Evolutionary conservation across 2,329 filamentous ascomycete genomes (phyloP), one percentile per base, ranked within the genome.

Genomic region (Botryotinia narcissicola): DNA sequence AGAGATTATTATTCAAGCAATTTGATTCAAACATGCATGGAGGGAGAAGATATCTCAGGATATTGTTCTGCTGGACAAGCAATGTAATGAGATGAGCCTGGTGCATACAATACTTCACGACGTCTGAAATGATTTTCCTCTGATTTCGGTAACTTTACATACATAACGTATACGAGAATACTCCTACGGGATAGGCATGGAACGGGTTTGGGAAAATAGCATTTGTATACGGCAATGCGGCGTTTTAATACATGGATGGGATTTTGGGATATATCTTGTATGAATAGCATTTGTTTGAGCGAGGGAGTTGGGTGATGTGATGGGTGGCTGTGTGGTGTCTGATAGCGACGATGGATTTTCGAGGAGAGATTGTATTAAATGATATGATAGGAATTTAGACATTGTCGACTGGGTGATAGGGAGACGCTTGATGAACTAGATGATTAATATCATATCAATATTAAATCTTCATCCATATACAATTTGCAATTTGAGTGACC

Each of bases 161-260:
- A 46, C 20, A 22, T 35, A 35, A 66, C 42, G 20, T 35, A 66
- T 14, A 46, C n/a, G 42, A 64, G 29, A 46, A 64, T 66, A n/a
- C 20, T 37, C 32, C 22, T 66, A 64, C 18, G 1, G n/a, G 63
- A 25, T 18, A 8, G 29, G 29, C 29, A 16, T 37, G 32, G 44
- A 1, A n/a, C 29, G 40, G 61, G n/a, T 32, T 22, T 22, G 63
- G 20, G 46, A 37, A 48, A 66, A 51, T 51, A 51, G 20, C 63
- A 66, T 66, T 64, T 12, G 25, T 66, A 48, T 9, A 66, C 63
- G 63, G 25, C 1, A 37, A 48, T 66, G 63, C 44, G 63, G 63
- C 32, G 63, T 66, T 66, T 37, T 32, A 14, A 32, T 22, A 25
- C 12, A 37, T 8, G 22, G 51, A 37, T 22, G 22, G 51, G 51